These are phyloP conservation scores for Triticum aestivum DNA, from an alignment of 176 grass and related monocot species.

Conservation along the genomic window DNA sequence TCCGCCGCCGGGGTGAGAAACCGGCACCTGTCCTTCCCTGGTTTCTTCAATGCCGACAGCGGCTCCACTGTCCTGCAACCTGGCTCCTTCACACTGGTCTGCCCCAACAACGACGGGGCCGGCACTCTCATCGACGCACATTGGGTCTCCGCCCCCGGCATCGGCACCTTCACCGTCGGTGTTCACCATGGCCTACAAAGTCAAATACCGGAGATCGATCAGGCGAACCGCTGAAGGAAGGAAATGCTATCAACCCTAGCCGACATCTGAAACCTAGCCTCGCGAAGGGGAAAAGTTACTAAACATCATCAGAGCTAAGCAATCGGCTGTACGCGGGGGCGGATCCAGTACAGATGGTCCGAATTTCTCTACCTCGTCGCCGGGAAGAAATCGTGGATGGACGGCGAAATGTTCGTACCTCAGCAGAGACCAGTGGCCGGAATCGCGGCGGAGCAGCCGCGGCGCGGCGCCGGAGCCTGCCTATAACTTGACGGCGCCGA, in stretches of 20 bases:
- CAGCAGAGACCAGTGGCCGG: not conserved
- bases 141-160: not conserved
- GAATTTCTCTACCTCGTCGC: not conserved
- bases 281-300: not conserved
- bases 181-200: not conserved
- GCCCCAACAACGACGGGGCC: too few relatives aligned
- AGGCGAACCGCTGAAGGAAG: not conserved
- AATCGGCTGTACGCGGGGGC: not conserved
- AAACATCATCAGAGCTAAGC: not conserved
- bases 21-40: not conserved
- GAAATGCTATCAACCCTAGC: not conserved
- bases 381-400: not conserved
- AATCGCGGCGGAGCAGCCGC: not conserved
- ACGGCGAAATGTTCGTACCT: not conserved
- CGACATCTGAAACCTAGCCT: slow-evolving; percentile 3
- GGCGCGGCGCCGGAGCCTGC: not conserved
- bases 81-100: not conserved
- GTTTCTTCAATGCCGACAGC: not conserved
- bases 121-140: slow-evolving; percentile 22
- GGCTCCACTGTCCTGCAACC: not conserved
- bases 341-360: not conserved
- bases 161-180: not conserved
- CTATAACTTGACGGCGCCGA: not conserved
- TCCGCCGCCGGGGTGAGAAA: slow-evolving; percentile 26
- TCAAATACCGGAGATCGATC: not conserved